Evolutionary conservation across 2,329 filamentous ascomycete species (phyloP).

Genomic region (Ceratocystis variospora): DNA sequence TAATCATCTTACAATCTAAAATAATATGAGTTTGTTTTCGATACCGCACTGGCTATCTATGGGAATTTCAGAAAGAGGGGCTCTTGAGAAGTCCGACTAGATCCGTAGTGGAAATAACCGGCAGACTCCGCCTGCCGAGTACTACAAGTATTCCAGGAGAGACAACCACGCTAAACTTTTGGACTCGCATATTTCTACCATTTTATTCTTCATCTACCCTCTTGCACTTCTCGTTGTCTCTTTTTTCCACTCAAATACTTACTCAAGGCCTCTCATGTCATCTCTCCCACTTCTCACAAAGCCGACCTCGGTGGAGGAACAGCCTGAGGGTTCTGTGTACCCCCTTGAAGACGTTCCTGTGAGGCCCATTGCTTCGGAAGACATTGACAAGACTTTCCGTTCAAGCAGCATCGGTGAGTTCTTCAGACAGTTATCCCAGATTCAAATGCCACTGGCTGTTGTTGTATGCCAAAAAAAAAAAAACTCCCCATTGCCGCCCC

Average conservation of each 20-base stretch:
- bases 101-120: constrained; percentile 3
- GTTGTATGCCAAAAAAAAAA: not conserved
- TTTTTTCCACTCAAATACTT: not conserved
- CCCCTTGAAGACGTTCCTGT: constrained; percentile 41
- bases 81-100: not conserved
- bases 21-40: not conserved
- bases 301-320: constrained; percentile 14
- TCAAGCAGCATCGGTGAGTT: constrained; percentile 45
- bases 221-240: not conserved
- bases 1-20: not conserved
- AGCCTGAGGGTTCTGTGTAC: constrained; percentile 31
- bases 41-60: not conserved
- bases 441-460: not conserved
- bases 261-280: not conserved
- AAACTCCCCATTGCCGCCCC: no score
- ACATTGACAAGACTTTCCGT: constrained; percentile 48
- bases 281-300: constrained; percentile 15
- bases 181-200: no score
- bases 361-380: constrained; percentile 35
- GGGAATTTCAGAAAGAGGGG: not conserved
- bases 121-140: not conserved
- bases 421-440: not conserved
- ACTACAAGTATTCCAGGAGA: not conserved
- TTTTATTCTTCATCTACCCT: not conserved
- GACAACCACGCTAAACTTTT: not conserved